Conservation (phyloP, 2,329 filamentous ascomycete genomes). For the Talaromyces islandicus region DNA sequence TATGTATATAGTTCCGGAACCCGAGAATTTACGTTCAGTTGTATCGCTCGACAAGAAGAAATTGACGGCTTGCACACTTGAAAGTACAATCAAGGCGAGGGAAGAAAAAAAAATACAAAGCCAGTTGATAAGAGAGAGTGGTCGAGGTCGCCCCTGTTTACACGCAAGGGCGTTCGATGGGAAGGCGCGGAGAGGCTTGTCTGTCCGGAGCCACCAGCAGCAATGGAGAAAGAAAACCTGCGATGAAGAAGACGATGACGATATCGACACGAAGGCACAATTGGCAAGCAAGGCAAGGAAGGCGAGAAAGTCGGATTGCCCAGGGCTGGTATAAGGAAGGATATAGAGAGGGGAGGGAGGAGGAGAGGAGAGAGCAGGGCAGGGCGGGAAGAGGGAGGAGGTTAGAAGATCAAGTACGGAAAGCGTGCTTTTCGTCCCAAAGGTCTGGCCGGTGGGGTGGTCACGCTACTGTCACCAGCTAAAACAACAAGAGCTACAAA, state of each 20-base stretch:
- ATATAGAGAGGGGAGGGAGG: not conserved
- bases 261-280: not conserved
- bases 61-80: not conserved
- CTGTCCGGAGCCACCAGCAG: slow-evolving; percentile 22
- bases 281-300: not conserved
- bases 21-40: not conserved
- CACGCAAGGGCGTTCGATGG: slow-evolving; percentile 21
- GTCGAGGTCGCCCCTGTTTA: not conserved
- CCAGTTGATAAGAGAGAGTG: not conserved
- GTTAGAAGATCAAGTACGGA: not conserved
- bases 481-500: not conserved
- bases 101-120: not conserved
- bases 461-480: not conserved
- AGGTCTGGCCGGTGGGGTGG: not conserved
- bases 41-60: not conserved
- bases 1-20: not conserved
- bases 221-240: slow-evolving; percentile 13
- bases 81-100: not conserved
- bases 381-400: not conserved
- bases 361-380: not conserved
- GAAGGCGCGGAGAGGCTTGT: slow-evolving; percentile 13
- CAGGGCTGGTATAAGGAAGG: not conserved
- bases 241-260: not conserved
- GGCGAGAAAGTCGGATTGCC: not conserved
- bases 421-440: not conserved